Evolutionary conservation across 352 stramenopile species (phyloP), one percentile per base, ranked within the genome.

Genomic region (Phytopythium cucurbitacearum): DNA sequence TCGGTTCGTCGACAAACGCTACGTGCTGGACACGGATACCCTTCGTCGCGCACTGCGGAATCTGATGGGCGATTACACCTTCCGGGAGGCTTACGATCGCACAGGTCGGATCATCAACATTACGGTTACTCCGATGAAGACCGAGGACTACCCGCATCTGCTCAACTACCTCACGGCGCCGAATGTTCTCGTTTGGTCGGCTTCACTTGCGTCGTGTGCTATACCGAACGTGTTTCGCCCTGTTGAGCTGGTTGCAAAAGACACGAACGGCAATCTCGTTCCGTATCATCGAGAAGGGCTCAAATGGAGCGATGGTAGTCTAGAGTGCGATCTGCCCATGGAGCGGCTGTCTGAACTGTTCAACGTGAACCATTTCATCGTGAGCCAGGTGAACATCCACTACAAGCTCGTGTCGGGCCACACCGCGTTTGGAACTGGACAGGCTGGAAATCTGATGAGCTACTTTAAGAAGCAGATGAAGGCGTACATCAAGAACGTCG

Each of bases 281-380:
- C 81, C 81, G 32, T 91, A 91, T 52, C 89, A 80, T 35, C 77
- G 80, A 37, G 80, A 93, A 69, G 80, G 82, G 0, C 52, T 88
- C 6, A 94, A 96, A 52, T 99, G 97, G 87, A 96, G 90, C 55
- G 96, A 99, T 65, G 97, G 96, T 28, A 98, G 87, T 49, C 62
- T 95, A 40, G 82, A 96, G 62, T 91, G 80, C 56, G 97, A 99
- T 70, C 67, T 99, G 41, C 96, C 96, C 7, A 99, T 99, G 95
- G 86, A 98, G 60, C 77, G 91, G 15, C 65, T 98, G n/a, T 87
- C 80, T 5, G 89, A 97, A 64, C 85, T 99, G 39, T 99, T 99
- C 73, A 99, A 99, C 68, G 91, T 99, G 15, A 99, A 99, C 65
- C 96, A 99, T 60, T 99, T 99, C 57, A 98, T 99, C 51, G 95